Evolutionary conservation across 2,329 filamentous ascomycete species (phyloP), one percentile per base, ranked within the genome.

Genomic region (Phyllosticta citrichinensis): DNA sequence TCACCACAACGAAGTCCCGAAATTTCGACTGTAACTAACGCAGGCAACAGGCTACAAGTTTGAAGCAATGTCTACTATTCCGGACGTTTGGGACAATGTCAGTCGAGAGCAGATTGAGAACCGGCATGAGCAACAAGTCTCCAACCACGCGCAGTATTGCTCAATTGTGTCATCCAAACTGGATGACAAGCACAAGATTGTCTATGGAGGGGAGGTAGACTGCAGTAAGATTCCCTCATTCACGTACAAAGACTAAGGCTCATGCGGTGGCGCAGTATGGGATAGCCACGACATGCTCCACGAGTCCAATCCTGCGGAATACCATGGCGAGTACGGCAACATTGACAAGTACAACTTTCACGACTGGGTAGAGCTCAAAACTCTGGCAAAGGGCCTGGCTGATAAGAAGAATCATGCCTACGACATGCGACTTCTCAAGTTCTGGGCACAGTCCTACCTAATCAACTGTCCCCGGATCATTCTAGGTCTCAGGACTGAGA

Each of bases 331-430:
- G n/a, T 47, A 47, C 17, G 40, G 40, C 40, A 96, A 94, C 70
- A 90, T 91, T 0, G 73, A 75, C 3, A 79, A 81, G 62, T 81
- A 80, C 58, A 83, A 83, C 56, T 80, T 84, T 88, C 0, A 87
- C 65, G 90, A 93, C 68, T 99, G 92, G 88, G 87, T 97, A 33
- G 94, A 99, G 74, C 82, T 99, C 62, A 99, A 99, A 73, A 99
- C 94, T 0, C 63, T 63, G 3, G 67, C 69, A 5, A 64, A 67
- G 22, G 62, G 64, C 25, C 79, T 80, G 57, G 82, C 82, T 63
- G 81, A 86, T 1, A 81, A 84, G 55, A 89, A 94, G 68, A 80
- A 85, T 69, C 75, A 87, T 20, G 87, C 85, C 64, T 96, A 93
- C 71, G 89, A 97, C 74, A 84, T 89, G 56, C 97, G 97, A 72